Base-by-base conservation (phyloP, 202 grass and related monocot species). In the Elaeis oleifera region DNA sequence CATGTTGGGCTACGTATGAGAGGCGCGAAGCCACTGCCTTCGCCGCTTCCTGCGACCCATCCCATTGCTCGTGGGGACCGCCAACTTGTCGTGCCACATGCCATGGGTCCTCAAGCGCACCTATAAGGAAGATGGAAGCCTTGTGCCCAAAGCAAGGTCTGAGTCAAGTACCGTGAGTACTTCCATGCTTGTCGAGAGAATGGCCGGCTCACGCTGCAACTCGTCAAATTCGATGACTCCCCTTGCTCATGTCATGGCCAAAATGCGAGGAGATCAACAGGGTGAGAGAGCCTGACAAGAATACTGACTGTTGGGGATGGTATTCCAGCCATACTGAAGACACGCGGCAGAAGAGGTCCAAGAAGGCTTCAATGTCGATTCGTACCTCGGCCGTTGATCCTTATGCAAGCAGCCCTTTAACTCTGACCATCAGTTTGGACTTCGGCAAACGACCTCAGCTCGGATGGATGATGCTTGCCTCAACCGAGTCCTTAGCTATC, bases 1-100 rank as follows among this genome's bases (percentile, higher is more conserved):
- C 65, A 8, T 84, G 70, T 61, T 84, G 74, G 85, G 78, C 77
- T 32, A 54, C 54, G 31, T 89, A 89, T 66, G 74, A 77, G 63
- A 64, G 79, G 77, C 22, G 66, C n/a, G n/a, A 20, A 29, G 73
- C 4, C 39, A n/a, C 1, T 56, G 50, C 28, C 69, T n/a, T n/a
- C n/a, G 39, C 15, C 69, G 63, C 1, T 69, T 89, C 57, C 85
- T 81, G 6, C 85, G 81, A 14, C 61, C 28, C 74, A 75, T 89
- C 67, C 80, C 73, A 3, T 59, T 67, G 64, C 65, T 80, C 6
- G 70, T 23, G 49, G 54, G 69, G 71, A 78, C 69, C 60, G 71
- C 63, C 63, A 87, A 28, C 27, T 3, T 28, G 1, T 28, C 27
- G 27, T 28, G 27, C 27, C 27, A 28, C 27, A 28, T 28, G 27